These are phyloP conservation scores for Neospermospora avenae DNA, from an alignment of 2,329 filamentous ascomycete species.

Conservation along the genomic window DNA sequence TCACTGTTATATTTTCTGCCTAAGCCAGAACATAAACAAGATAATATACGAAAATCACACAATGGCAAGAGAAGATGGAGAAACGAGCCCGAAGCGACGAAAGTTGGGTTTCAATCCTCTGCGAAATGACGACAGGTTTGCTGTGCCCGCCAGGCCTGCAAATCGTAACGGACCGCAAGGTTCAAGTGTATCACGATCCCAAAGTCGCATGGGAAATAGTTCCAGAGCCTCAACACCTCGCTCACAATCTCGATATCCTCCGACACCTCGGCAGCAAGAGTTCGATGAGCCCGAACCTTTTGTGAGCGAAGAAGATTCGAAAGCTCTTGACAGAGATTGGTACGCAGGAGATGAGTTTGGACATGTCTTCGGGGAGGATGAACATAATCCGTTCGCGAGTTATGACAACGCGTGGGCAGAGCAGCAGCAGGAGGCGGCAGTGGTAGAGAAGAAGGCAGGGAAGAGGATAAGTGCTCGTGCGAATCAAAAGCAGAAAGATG, in stretches of 20 bases:
- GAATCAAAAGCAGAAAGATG: constrained; percentile 86
- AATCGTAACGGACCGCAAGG: constrained; percentile 24
- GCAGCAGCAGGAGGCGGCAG: constrained; percentile 67
- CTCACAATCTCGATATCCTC: constrained; percentile 32
- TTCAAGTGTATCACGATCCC: constrained; percentile 39
- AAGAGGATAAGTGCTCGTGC: constrained; percentile 68
- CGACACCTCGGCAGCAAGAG: constrained; percentile 45
- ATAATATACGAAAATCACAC: constrained; percentile 5
- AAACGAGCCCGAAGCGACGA: constrained; percentile 58
- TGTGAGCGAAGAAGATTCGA: constrained; percentile 64
- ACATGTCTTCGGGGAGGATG: constrained; percentile 83
- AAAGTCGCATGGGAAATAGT: constrained; percentile 35
- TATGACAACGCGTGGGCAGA: constrained; percentile 69
- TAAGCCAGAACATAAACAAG: not conserved
- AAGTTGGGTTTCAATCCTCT: constrained; percentile 59
- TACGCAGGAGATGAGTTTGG: constrained; percentile 83
- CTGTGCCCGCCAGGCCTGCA: constrained; percentile 33
- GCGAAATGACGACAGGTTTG: constrained; percentile 54
- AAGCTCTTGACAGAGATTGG: constrained; percentile 85
- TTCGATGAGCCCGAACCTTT: constrained; percentile 61
- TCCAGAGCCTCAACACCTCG: constrained; percentile 35
- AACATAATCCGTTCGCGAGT: constrained; percentile 86
- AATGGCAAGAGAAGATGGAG: constrained; percentile 41
- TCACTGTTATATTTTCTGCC: not conserved
- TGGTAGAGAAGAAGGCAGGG: constrained; percentile 79